A percentile compares a stretch with the other conserved stretches of the same genome.
These are phyloP conservation scores for Trichocladium antarcticum DNA, from an alignment of 495 filamentous ascomycete genomes.

Conservation along the genomic window DNA sequence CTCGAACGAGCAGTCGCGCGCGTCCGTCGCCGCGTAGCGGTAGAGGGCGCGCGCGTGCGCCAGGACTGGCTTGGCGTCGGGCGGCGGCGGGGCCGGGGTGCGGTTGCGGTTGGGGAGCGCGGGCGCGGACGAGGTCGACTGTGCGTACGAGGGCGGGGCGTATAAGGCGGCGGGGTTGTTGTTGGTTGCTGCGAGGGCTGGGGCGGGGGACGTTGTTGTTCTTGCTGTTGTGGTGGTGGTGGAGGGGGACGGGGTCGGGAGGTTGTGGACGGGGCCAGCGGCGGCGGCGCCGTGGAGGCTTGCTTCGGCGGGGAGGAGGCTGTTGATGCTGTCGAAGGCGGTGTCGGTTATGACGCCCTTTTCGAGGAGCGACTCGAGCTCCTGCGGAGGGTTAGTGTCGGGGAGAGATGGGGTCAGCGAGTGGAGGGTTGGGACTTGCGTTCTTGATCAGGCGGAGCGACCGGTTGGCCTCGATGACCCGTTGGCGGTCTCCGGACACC, in stretches of 20 bases:
- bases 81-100: conserved; percentile 36
- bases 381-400: conserved; percentile 39
- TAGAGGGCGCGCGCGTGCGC: conserved; percentile 72
- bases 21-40: conserved; percentile 64
- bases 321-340: conserved; percentile 58
- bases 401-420: background rate
- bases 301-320: conserved; percentile 59
- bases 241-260: conserved; percentile 19
- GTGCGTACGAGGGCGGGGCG: conserved; percentile 38
- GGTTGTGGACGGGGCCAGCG: conserved; percentile 16
- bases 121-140: conserved; percentile 42
- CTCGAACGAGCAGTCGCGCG: conserved; percentile 65
- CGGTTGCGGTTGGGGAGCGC: conserved; percentile 45
- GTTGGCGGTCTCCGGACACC: conserved; percentile 37
- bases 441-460: conserved; percentile 78
- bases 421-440: conserved; percentile 42
- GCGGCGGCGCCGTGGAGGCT: conserved; percentile 41
- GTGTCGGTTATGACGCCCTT: conserved; percentile 58
- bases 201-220: conserved; percentile 30
- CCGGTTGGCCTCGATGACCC: conserved; percentile 56
- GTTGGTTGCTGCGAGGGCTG: conserved; percentile 35
- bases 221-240: conserved; percentile 28
- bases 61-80: conserved; percentile 46
- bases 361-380: conserved; percentile 84
- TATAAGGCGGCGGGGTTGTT: background rate